Evolutionary conservation across 2,329 filamentous ascomycete species (phyloP), one percentile per base, ranked within the genome.

Genomic region (Mycogone perniciosa): DNA sequence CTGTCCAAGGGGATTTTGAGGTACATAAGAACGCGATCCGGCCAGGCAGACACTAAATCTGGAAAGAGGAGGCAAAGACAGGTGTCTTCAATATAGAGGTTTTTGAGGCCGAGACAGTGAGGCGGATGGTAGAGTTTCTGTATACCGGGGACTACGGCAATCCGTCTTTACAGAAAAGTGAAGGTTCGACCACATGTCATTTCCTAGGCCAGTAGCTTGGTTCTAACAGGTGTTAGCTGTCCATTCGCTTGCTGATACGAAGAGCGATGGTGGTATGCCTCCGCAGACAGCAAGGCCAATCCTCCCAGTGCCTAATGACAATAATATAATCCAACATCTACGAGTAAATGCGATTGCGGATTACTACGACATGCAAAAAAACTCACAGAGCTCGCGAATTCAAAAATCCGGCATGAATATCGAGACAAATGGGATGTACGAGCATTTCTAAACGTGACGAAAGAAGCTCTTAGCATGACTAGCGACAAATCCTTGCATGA

Each of bases 341-440:
- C 43, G 46, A 13, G 51, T 61, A 6, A 62, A 60, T 38, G 47
- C 54, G 1, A 58, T 62, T 35, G 56, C 53, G 4, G 52, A 62
- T 20, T 54, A 60, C 46, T 61, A 59, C 40, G 33, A 41, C 1
- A 48, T 62, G 1, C 42, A 45, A 1, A 20, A 20, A 40, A 41
- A 6, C 59, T 62, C 4, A 39, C 42, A 5, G 37, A 50, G 6
- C 44, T 56, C 0, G 51, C 57, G 2, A 59, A 44, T 30, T 7
- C 26, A 5, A 52, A 57, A 11, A 48, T 60, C 45, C 41, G 45
- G n/a, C 26, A 27, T 10, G 27, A 11, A 5, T 37, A 37, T 29
- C 13, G 37, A n/a, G n/a, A 20, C 27, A 41, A 35, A 8, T 49
- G 45, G 50, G 40, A 52, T 52, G 8, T 13, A 8, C 29, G 49